Evolutionary conservation across 2,329 filamentous ascomycete species (phyloP).

Genomic region (Ploettnerulaceae sp.): DNA sequence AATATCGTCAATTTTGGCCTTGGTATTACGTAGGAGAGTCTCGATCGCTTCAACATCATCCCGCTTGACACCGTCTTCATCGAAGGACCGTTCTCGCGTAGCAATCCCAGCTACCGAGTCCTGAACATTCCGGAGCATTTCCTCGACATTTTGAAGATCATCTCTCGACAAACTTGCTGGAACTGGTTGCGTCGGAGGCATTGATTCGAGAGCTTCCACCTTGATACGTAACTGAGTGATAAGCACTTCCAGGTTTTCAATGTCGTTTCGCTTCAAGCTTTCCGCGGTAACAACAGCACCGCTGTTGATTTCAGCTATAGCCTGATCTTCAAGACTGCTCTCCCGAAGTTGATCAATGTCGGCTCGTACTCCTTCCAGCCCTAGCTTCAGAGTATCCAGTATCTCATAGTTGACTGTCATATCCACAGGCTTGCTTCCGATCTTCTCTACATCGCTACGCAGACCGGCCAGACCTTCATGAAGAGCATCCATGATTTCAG

Average conservation of each 20-base stretch:
- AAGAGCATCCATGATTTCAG: constrained; percentile 83
- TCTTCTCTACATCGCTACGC: constrained; percentile 68
- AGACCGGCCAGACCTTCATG: constrained; percentile 82
- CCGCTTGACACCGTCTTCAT: constrained; percentile 55
- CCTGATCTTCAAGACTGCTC: constrained; percentile 40
- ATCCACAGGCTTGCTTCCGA: constrained; percentile 68
- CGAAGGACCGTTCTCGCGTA: constrained; percentile 35
- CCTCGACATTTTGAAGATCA: constrained; percentile 52
- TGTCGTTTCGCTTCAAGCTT: constrained; percentile 61
- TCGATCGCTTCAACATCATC: constrained; percentile 91
- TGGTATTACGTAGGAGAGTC: constrained; percentile 83
- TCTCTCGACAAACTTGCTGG: constrained; percentile 44
- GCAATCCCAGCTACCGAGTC: constrained; percentile 50
- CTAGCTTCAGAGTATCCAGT: constrained; percentile 79
- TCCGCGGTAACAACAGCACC: constrained; percentile 47
- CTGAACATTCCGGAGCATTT: constrained; percentile 51
- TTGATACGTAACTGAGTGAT: constrained; percentile 80
- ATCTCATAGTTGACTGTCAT: constrained; percentile 86
- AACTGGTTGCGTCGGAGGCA: constrained; percentile 39
- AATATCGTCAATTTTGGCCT: constrained; percentile 80
- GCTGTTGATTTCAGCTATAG: constrained; percentile 48
- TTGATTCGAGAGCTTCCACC: constrained; percentile 68
- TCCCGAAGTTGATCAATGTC: constrained; percentile 79
- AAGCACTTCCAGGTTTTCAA: constrained; percentile 80
- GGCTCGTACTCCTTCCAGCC: constrained; percentile 66